Evolutionary conservation across 2,329 filamentous ascomycete species (phyloP).

Genomic region (Trichoderma koningii): DNA sequence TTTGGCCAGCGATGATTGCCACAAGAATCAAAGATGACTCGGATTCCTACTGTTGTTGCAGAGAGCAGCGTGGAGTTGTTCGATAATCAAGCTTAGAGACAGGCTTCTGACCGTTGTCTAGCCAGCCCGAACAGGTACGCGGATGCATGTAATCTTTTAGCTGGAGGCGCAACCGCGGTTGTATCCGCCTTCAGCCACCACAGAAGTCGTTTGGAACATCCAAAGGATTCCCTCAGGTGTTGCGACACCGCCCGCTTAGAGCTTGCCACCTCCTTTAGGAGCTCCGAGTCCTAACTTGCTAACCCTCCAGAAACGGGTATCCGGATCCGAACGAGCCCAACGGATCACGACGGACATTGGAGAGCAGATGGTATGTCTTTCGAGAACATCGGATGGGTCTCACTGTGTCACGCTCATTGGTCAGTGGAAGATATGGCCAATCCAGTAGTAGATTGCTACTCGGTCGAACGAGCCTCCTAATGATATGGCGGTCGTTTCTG

Average conservation of each 20-base stretch:
- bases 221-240: not conserved
- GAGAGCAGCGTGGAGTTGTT: not conserved
- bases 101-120: conserved; percentile 15
- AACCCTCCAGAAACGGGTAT: not conserved
- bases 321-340: not conserved
- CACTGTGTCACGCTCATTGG: not conserved
- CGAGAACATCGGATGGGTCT: not conserved
- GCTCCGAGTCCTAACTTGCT: not conserved
- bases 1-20: not conserved
- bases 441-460: not conserved
- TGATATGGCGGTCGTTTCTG: not conserved
- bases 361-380: not conserved
- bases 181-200: conserved; percentile 5
- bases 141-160: not conserved
- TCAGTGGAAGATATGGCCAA: not conserved
- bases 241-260: not conserved
- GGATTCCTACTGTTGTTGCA: not conserved
- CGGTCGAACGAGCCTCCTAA: not conserved
- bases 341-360: not conserved
- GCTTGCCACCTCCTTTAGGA: not conserved
- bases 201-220: not conserved
- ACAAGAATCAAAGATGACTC: not conserved
- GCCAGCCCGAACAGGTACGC: not conserved
- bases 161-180: not conserved
- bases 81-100: conserved; percentile 13